phyloP scores from a whole-genome alignment of 352 stramenopile species.

The Globisporangium rhizosaccharum region DNA sequence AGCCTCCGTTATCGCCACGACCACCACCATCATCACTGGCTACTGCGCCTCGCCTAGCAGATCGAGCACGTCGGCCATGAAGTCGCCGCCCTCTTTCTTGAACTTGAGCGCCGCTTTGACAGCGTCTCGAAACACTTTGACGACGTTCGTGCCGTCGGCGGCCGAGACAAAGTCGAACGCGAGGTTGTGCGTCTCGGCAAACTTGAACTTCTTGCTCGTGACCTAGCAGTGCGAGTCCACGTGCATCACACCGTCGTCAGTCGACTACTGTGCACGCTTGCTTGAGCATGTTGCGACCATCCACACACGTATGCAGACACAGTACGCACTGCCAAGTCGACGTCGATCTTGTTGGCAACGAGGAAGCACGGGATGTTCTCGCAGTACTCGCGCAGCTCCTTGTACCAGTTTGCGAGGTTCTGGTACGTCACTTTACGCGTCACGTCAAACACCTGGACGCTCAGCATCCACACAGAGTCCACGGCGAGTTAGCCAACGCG shows the following conservation, averaged over 20 bases:
- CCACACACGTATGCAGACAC: neutral
- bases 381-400: conserved; percentile 91
- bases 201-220: conserved; percentile 96
- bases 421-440: conserved; percentile 94
- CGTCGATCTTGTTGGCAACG: conserved; percentile 97
- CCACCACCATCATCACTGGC: conserved; percentile 3
- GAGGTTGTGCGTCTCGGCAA: conserved; percentile 91
- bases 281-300: neutral
- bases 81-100: conserved; percentile 89
- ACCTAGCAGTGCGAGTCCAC: conserved; percentile 39
- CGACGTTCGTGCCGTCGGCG: conserved; percentile 94
- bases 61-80: conserved; percentile 90
- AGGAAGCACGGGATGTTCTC: conserved; percentile 91
- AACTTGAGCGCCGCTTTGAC: conserved; percentile 83
- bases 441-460: conserved; percentile 88
- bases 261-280: too few species aligned
- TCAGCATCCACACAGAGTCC: too few species aligned
- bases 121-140: conserved; percentile 92
- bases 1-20: neutral
- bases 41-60: conserved; percentile 72
- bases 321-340: conserved; percentile 84
- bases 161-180: conserved; percentile 94
- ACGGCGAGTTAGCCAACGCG: too few species aligned
- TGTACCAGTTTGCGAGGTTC: conserved; percentile 89
- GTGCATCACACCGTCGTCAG: too few species aligned